Base-by-base conservation (phyloP, 352 stramenopile species). In the Globisporangium ultimum region DNA sequence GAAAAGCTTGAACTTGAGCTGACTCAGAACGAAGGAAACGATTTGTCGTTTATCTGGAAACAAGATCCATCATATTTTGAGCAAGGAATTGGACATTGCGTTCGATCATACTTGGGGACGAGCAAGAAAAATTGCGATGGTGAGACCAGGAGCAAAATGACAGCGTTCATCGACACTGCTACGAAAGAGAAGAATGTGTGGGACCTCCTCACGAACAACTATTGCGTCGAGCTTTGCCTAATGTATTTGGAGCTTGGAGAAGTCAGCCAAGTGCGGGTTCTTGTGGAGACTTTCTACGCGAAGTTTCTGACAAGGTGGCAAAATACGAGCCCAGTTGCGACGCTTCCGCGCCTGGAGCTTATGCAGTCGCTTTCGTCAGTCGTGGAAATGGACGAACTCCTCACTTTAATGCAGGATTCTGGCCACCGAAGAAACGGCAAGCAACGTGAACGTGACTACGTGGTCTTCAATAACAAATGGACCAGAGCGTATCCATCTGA, bases 281-380 rank as follows among this genome's bases (percentile, higher is more conserved):
- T 70, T n/a, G 60, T 91, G 10, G 84, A 92, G 52, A 71, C 72
- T 0, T 80, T 92, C 32, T 92, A 86, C 48, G 54, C 58, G 0
- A 61, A 61, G 3, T 80, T 90, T 54, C 21, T 87, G 34, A 68
- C 70, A 40, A 57, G 72, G n/a, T 94, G 84, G 84, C 80, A 61
- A 55, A 74, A 68, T 10, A 89, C 74, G 0, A 90, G 71, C 34
- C 47, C 53, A 2, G 72, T 84, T 40, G 70, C 78, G 12, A 63
- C 56, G 24, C 61, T 75, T 4, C 80, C 70, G 14, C 80, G 82
- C 8, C 55, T 88, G 18, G 63, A 87, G 40, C 67, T 90, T 17
- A 68, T 90, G 53, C 80, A 92, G 54, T 76, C 78, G 13, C 53
- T 92, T 34, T 84, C 79, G 2, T 89, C 76, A 17, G 70, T 74